phyloP scores from a whole-genome alignment of 2,329 filamentous ascomycete genomes.

The Aspergillus niger region DNA sequence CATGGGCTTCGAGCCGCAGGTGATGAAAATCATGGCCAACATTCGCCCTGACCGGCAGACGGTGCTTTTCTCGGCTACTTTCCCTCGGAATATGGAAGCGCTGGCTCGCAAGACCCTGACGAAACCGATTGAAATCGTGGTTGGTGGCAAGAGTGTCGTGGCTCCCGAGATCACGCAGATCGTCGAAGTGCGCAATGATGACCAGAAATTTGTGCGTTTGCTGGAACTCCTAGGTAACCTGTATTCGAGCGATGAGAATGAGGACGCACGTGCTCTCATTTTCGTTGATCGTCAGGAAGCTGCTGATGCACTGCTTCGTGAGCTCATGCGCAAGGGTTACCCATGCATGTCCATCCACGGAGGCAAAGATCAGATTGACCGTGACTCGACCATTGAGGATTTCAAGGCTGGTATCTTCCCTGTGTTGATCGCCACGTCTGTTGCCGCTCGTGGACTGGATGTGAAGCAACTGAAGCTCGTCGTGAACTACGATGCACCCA shows the following conservation, averaged over 20 bases:
- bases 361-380: conserved; percentile 89
- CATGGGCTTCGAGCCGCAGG: conserved; percentile 98
- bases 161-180: conserved; percentile 80
- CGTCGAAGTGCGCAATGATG: conserved; percentile 82
- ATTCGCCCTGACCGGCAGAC: conserved; percentile 91
- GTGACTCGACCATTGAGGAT: conserved; percentile 87
- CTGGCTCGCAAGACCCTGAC: conserved; percentile 85
- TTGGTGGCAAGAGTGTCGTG: conserved; percentile 77
- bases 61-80: conserved; percentile 93
- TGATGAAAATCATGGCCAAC: conserved; percentile 93
- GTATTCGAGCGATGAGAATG: conserved; percentile 71
- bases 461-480: conserved; percentile 96
- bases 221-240: conserved; percentile 85
- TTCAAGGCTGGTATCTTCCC: conserved; percentile 91
- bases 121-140: conserved; percentile 85
- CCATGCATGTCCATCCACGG: conserved; percentile 93
- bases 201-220: conserved; percentile 78
- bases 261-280: conserved; percentile 85
- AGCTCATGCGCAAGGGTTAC: conserved; percentile 80
- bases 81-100: conserved; percentile 89
- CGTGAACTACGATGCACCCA: conserved; percentile 91
- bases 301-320: conserved; percentile 75
- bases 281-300: conserved; percentile 94
- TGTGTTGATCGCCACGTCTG: conserved; percentile 89
- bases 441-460: conserved; percentile 91